Conservation (phyloP, 176 grass and related monocot genomes). For the Aegilops longissima region DNA sequence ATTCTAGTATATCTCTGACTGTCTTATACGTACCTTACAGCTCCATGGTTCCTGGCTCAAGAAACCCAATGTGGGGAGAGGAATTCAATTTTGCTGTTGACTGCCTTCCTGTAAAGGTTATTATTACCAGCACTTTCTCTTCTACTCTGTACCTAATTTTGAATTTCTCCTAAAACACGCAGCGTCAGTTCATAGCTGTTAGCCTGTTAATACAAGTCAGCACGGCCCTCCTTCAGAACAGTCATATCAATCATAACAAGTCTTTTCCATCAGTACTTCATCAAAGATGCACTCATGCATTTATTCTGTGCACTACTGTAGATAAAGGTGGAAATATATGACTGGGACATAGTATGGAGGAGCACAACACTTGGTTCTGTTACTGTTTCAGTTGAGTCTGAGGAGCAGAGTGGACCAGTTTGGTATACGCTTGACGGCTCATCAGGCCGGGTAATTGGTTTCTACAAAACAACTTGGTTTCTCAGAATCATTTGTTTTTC, state of each 20-base stretch:
- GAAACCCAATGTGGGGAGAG: conserved; percentile 99
- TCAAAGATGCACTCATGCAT: background rate
- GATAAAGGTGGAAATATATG: conserved; percentile 96
- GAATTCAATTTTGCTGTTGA: conserved; percentile 98
- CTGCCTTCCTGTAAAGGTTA: conserved; percentile 89
- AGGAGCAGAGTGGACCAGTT: conserved; percentile 53
- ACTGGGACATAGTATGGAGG: conserved; percentile 99
- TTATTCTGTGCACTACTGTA: conserved; percentile 32
- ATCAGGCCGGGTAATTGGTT: conserved; percentile 70
- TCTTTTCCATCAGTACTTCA: background rate
- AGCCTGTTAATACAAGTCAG: background rate
- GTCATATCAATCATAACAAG: background rate
- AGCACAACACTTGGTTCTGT: conserved; percentile 94
- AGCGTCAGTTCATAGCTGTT: too few relatives aligned
- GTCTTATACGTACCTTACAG: conserved; percentile 33
- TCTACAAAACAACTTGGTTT: conserved; percentile 3
- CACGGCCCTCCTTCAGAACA: background rate
- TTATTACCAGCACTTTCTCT: conserved; percentile 35
- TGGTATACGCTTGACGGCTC: conserved; percentile 79
- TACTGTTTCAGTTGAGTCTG: conserved; percentile 64
- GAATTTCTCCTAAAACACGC: too few relatives aligned
- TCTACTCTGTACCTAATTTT: too few relatives aligned
- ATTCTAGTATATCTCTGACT: background rate
- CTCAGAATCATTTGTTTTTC: conserved; percentile 1
- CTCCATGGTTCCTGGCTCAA: conserved; percentile 96